These are phyloP conservation scores for Hirschfeldia incana DNA, from an alignment of 345 rosid species.

Conservation along the genomic window DNA sequence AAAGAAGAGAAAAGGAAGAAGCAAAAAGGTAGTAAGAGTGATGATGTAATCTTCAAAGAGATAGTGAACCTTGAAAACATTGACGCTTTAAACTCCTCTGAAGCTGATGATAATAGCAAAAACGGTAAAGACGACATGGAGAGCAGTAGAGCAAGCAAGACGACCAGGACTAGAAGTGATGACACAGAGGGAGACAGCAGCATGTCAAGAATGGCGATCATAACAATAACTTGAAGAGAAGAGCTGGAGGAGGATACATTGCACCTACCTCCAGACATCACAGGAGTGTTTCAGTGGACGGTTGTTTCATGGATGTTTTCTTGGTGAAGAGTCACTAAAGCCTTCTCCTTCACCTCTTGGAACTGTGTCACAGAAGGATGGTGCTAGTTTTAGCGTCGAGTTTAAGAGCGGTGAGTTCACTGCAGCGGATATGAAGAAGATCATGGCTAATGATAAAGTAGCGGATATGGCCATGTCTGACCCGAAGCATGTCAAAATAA, in stretches of 20 bases:
- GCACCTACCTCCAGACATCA: conserved; percentile 74
- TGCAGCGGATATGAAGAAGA: conserved; percentile 79
- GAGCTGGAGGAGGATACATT: too few species aligned
- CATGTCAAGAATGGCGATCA: too few species aligned
- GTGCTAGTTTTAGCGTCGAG: conserved; percentile 70
- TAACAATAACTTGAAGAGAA: conserved; percentile 20
- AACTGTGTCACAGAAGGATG: neutral
- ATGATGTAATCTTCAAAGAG: conserved; percentile 43
- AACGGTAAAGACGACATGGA: conserved; percentile 25
- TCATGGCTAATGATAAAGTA: conserved; percentile 91
- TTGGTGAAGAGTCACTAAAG: conserved; percentile 74
- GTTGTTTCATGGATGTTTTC: conserved; percentile 73
- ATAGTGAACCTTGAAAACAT: conserved; percentile 30
- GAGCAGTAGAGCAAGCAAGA: too few species aligned
- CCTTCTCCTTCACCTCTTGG: conserved; percentile 43
- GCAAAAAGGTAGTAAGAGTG: too few species aligned
- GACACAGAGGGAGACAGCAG: too few species aligned
- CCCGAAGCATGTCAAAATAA: conserved; percentile 91
- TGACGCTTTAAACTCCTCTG: too few species aligned
- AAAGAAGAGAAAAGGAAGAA: too few species aligned
- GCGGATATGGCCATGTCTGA: conserved; percentile 88
- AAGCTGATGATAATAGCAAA: too few species aligned
- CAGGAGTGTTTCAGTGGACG: conserved; percentile 93
- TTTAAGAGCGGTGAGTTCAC: conserved; percentile 87
- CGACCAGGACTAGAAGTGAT: too few species aligned